Conservation (phyloP, 371 early-diverging fungal genomes). For the Syncephalastrum contaminatum region DNA sequence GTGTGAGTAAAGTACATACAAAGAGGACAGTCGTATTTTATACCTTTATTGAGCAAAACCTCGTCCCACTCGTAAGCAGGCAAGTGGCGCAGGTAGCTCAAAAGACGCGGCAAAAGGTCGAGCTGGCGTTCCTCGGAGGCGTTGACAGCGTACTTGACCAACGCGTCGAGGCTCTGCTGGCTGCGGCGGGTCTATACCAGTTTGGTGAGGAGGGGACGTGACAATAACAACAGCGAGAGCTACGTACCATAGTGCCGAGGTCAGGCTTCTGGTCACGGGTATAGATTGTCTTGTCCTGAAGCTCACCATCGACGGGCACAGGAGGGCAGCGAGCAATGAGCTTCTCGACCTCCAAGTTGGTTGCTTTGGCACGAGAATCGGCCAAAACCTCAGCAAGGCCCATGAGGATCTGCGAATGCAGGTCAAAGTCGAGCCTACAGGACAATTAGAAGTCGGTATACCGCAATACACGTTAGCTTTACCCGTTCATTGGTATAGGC, state of each 20-base stretch:
- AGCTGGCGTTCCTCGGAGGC: conserved; percentile 32
- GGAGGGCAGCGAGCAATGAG: conserved; percentile 37
- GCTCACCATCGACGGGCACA: conserved; percentile 23
- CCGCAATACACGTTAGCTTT: no score
- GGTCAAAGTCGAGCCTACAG: conserved; percentile 17
- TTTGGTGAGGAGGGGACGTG: neutral
- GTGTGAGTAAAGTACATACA: neutral
- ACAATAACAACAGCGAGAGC: neutral
- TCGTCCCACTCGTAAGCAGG: conserved; percentile 37
- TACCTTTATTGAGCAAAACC: conserved; percentile 34
- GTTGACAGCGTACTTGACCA: conserved; percentile 36
- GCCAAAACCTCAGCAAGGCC: conserved; percentile 58
- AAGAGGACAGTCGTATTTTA: neutral
- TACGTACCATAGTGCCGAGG: conserved; percentile 26
- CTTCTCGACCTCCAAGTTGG: conserved; percentile 31
- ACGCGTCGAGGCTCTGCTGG: conserved; percentile 43
- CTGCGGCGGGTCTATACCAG: conserved; percentile 36
- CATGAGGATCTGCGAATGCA: conserved; percentile 63
- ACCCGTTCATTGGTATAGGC: no score
- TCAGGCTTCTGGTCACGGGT: conserved; percentile 13
- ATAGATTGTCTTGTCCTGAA: conserved; percentile 20
- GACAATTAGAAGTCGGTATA: no score
- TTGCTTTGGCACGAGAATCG: conserved; percentile 36
- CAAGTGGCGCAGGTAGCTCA: conserved; percentile 34
- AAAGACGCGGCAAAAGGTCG: conserved; percentile 35